These are phyloP conservation scores for Verticillium isaacii DNA, from an alignment of 2,329 filamentous ascomycete genomes.

Conservation along the genomic window DNA sequence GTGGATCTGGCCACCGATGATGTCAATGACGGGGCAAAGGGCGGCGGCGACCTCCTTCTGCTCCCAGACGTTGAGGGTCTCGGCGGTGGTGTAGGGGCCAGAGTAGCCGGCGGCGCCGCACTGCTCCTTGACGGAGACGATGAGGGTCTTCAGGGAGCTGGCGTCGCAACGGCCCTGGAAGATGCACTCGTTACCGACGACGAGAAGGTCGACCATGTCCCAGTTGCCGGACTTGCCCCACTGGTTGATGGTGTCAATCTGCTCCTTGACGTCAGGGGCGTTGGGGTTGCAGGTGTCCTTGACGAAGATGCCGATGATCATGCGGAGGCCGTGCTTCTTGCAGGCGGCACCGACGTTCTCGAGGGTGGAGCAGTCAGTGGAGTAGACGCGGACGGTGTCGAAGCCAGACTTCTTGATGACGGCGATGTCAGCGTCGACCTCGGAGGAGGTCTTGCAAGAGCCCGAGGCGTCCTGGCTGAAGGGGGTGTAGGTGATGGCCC, in stretches of 20 bases:
- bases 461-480: slow-evolving; percentile 52
- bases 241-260: slow-evolving; percentile 66
- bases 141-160: slow-evolving; percentile 62
- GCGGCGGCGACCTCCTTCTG: slow-evolving; percentile 47
- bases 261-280: slow-evolving; percentile 59
- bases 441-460: slow-evolving; percentile 58
- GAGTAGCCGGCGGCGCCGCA: slow-evolving; percentile 64
- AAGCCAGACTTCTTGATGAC: slow-evolving; percentile 63
- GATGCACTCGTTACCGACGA: slow-evolving; percentile 88
- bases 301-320: slow-evolving; percentile 89
- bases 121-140: slow-evolving; percentile 58
- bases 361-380: slow-evolving; percentile 83
- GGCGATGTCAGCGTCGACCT: slow-evolving; percentile 57
- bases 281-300: slow-evolving; percentile 56
- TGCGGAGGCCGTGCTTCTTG: slow-evolving; percentile 61
- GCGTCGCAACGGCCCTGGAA: slow-evolving; percentile 67
- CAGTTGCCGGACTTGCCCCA: slow-evolving; percentile 60
- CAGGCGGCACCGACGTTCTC: slow-evolving; percentile 68
- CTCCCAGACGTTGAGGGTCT: slow-evolving; percentile 77
- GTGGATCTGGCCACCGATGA: slow-evolving; percentile 84
- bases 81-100: slow-evolving; percentile 76
- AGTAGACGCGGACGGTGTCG: slow-evolving; percentile 75
- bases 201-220: slow-evolving; percentile 71
- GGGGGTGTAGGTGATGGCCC: slow-evolving; percentile 77
- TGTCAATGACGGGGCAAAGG: slow-evolving; percentile 71